Percentiles rank a stretch among this genome's conserved stretches.
Conservation (phyloP, 495 filamentous ascomycete genomes). For the Haplographium delicatum region DNA sequence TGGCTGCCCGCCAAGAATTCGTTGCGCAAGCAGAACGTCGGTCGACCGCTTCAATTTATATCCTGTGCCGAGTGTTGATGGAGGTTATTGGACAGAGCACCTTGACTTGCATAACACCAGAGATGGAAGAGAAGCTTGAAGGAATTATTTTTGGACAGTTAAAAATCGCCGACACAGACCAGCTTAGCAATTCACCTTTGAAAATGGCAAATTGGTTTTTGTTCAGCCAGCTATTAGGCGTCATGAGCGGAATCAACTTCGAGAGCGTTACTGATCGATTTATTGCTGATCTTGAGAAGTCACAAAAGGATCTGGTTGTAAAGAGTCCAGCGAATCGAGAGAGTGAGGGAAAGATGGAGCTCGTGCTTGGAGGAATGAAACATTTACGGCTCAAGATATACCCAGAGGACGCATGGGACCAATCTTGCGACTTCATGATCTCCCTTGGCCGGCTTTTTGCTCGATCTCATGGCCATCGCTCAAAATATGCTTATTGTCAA, state of each 20-base stretch:
- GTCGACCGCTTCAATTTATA: constrained; percentile 88
- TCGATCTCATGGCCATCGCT: constrained; percentile 74
- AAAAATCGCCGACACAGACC: constrained; percentile 78
- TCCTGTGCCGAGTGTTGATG: constrained; percentile 87
- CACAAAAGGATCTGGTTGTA: constrained; percentile 63
- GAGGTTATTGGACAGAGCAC: constrained; percentile 91
- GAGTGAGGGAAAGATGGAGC: constrained; percentile 71
- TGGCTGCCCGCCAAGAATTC: constrained; percentile 59
- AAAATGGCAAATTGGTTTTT: constrained; percentile 92
- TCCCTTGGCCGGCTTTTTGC: constrained; percentile 75
- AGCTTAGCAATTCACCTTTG: constrained; percentile 69
- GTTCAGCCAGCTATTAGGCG: constrained; percentile 83
- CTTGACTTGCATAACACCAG: constrained; percentile 70
- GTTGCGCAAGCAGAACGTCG: constrained; percentile 75
- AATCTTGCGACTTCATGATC: constrained; percentile 83
- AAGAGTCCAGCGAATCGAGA: constrained; percentile 58
- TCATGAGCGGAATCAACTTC: constrained; percentile 92
- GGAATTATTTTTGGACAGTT: constrained; percentile 92
- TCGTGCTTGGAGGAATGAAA: constrained; percentile 86
- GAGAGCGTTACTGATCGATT: constrained; percentile 76
- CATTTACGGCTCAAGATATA: constrained; percentile 69
- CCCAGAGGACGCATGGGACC: constrained; percentile 71
- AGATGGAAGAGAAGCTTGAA: constrained; percentile 74
- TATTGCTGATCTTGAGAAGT: constrained; percentile 68
- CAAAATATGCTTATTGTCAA: constrained; percentile 93